Evolutionary conservation across 805 yeast species (phyloP), one percentile per base, ranked within the genome.

Genomic region (Starmerella tilneyi): DNA sequence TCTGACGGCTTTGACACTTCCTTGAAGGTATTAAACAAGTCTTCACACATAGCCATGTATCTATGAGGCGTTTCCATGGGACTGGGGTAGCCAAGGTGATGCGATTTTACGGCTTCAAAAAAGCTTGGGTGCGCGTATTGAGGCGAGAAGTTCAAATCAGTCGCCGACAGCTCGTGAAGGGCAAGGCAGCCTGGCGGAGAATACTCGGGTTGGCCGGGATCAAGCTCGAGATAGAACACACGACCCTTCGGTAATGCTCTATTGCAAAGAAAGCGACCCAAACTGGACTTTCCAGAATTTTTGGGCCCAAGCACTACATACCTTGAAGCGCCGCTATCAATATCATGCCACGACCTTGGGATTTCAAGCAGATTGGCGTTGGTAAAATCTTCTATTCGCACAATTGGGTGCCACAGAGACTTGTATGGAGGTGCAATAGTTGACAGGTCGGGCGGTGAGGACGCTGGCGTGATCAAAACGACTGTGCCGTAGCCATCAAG

Each of bases 171-270:
- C 9, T 50, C 49, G 1, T 73, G 67, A 11, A 82, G 60, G 0
- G 94, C 76, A 2, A 86, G 62, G 34, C 81, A 73, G 26, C 81
- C 86, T 0, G 94, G 92, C 8, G 67, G 66, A 0, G 86, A 76
- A 51, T 71, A 77, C 55, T 83, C 94, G 0, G 94, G 77, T 58
- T 86, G 95, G 0, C 94, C 95, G 0, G 96, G 94, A 58, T 88
- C 97, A 1, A 84, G 59, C 55, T 88, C 96, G 32, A 88, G 53
- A 30, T 78, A 72, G 17, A 72, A 68, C 3, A 79, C 63, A 0
- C 64, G 58, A 0, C 58, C 46, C 1, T 53, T 47, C 2, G 54
- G 52, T 20, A 17, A 4, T n/a, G 13, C 20, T 0, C 43, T 30
- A 4, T 60, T 56, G 7, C 56, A 46, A 4, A 74, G 53, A 19